Percentiles rank a stretch among this genome's conserved stretches.
These are phyloP conservation scores for Chloris gayana DNA, from an alignment of 176 grass and related monocot species.

Conservation along the genomic window DNA sequence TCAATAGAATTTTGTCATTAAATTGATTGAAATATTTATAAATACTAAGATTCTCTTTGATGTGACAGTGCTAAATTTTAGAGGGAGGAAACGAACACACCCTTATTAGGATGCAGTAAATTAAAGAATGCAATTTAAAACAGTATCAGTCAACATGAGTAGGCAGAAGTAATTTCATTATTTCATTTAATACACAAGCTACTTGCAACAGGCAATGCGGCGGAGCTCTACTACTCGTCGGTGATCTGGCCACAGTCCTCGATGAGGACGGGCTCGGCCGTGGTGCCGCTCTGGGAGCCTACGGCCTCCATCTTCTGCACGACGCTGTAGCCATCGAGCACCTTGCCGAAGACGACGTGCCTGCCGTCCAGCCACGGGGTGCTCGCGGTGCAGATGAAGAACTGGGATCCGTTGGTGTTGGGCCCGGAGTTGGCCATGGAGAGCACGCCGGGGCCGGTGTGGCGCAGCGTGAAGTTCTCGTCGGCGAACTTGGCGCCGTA, in stretches of 20 bases:
- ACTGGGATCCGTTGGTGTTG: slow-evolving; percentile 74
- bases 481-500: slow-evolving; percentile 66
- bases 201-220: neutral
- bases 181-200: neutral
- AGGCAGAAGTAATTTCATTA: neutral
- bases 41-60: too few relatives aligned
- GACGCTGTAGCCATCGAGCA: slow-evolving; percentile 56
- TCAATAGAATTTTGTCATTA: too few relatives aligned
- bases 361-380: slow-evolving; percentile 39
- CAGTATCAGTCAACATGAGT: neutral
- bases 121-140: neutral
- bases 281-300: slow-evolving; percentile 41
- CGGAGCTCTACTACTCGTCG: neutral
- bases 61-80: too few relatives aligned
- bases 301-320: slow-evolving; percentile 70
- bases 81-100: too few relatives aligned
- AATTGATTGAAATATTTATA: too few relatives aligned
- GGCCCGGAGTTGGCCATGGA: slow-evolving; percentile 83
- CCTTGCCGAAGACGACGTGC: slow-evolving; percentile 82
- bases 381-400: slow-evolving; percentile 43
- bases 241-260: slow-evolving; percentile 70
- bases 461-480: slow-evolving; percentile 67
- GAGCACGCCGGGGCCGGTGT: slow-evolving; percentile 59
- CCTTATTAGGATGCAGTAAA: too few relatives aligned
- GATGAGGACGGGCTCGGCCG: slow-evolving; percentile 50